Conservation (phyloP, 2,329 filamentous ascomycete genomes). For the Simplicillium sp. region DNA sequence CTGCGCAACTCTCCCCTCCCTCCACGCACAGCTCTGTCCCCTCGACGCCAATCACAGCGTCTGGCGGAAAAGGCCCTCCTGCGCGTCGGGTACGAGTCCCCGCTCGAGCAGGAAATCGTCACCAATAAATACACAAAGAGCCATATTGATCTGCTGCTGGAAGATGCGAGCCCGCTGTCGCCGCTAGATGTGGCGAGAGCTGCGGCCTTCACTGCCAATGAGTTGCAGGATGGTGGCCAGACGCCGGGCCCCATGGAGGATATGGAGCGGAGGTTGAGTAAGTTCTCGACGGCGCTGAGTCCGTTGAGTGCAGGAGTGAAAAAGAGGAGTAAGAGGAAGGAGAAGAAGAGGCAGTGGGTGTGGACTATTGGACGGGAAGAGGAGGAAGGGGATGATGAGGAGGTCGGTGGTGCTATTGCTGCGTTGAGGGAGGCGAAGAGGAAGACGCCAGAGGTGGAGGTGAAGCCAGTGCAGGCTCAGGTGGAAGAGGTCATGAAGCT, state of each 20-base stretch:
- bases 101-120: conserved; percentile 53
- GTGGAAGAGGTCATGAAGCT: too few relatives aligned
- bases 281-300: conserved; percentile 31
- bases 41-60: conserved; percentile 42
- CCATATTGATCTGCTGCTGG: conserved; percentile 52
- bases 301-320: conserved; percentile 34
- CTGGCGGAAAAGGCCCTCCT: conserved; percentile 44
- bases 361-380: conserved; percentile 54
- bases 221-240: conserved; percentile 50
- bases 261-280: conserved; percentile 48
- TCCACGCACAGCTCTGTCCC: conserved; percentile 39
- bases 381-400: conserved; percentile 31
- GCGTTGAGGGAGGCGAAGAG: conserved; percentile 15
- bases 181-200: conserved; percentile 37
- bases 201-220: conserved; percentile 41
- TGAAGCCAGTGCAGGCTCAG: too few relatives aligned
- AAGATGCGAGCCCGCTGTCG: conserved; percentile 41
- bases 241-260: conserved; percentile 57
- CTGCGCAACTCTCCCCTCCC: conserved; percentile 57
- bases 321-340: conserved; percentile 41
- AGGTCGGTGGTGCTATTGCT: conserved; percentile 31
- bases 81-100: conserved; percentile 53
- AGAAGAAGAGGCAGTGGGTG: conserved; percentile 56
- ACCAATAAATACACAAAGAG: conserved; percentile 50
- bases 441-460: too few relatives aligned